Base-by-base conservation (phyloP, 2,329 filamentous ascomycete species). In the Ophiostoma ulmi region DNA sequence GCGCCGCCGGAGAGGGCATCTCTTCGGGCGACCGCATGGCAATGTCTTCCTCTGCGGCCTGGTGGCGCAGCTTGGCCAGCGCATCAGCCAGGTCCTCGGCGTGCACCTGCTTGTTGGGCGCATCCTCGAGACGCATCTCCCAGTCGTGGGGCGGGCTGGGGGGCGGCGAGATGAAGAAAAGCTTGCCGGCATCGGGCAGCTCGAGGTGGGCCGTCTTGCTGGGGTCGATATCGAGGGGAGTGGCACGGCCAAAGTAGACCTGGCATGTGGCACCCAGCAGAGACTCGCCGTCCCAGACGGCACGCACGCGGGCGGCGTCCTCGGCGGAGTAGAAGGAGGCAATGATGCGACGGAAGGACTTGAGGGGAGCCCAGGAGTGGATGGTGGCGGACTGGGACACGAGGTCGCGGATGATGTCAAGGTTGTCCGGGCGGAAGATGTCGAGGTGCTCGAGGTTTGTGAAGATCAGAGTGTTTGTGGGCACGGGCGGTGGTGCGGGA, bases 391-490 rank as follows among this genome's bases (percentile, higher is more conserved):
- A 87, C 68, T 86, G 80, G 76, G 86, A 82, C 78, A 95, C 89
- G 72, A 92, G 87, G 70, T 88, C 85, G 77, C 88, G 89, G 76
- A 94, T 91, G 72, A 86, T 88, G 76, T 90, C 86, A 72, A 94
- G 85, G 80, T 92, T 93, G 73, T 90, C 85, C 22, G 90, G 84
- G 72, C 87, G 84, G 84, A 94, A 95, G 81, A 93, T 88, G 76
- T 90, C 88, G 72, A 84, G 81, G 74, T 92, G 87, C 77, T 89
- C 82, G 72, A 95, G 87, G 81, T 93, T 93, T 76, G 92, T 95
- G 78, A 95, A 90, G 77, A 95, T 87, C 71, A 95, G 88, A 0
- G 92, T 95, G 83, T 95, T 95, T 75, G 90, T 91, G 6, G 91
- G 90, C 70, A 89, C 87, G 36, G 91, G 61, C 84, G 83, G 70